A percentile compares a stretch with the other conserved stretches of the same genome.
These are phyloP conservation scores for Leersia perrieri DNA, from an alignment of 176 grass and related monocot species.

Conservation along the genomic window DNA sequence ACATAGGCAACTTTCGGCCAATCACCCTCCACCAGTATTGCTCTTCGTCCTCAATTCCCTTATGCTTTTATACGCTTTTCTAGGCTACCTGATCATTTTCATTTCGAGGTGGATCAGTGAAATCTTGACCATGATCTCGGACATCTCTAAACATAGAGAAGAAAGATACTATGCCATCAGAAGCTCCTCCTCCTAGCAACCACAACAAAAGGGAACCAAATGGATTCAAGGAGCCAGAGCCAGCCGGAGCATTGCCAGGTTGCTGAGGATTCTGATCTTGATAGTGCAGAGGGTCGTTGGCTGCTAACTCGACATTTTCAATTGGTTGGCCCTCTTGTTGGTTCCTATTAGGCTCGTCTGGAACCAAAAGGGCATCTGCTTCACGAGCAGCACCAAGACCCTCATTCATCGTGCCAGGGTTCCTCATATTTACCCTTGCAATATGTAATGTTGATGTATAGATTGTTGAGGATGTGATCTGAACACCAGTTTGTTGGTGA, in stretches of 20 bases:
- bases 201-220: constrained; percentile 74
- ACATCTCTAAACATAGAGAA: constrained; percentile 92
- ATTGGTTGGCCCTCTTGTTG: constrained; percentile 35
- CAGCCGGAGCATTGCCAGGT: constrained; percentile 40
- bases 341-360: constrained; percentile 33
- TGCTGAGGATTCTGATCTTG: constrained; percentile 44
- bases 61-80: neutral
- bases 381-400: constrained; percentile 38
- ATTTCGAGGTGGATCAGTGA: constrained; percentile 42
- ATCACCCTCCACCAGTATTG: neutral
- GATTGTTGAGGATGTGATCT: constrained; percentile 85
- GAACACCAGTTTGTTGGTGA: constrained; percentile 83
- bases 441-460: constrained; percentile 96
- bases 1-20: neutral
- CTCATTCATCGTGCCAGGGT: constrained; percentile 33
- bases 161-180: constrained; percentile 91
- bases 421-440: constrained; percentile 78
- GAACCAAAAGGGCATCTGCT: constrained; percentile 30
- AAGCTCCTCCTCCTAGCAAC: constrained; percentile 73
- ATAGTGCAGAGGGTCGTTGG: constrained; percentile 29
- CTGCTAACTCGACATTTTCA: constrained; percentile 23
- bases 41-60: neutral
- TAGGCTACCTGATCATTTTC: constrained; percentile 73
- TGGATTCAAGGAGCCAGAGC: constrained; percentile 51
- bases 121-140: constrained; percentile 68